A percentile compares a stretch with the other conserved stretches of the same genome.
phyloP scores from a whole-genome alignment of 164 flowering plant species.

The Taxillus chinensis region DNA sequence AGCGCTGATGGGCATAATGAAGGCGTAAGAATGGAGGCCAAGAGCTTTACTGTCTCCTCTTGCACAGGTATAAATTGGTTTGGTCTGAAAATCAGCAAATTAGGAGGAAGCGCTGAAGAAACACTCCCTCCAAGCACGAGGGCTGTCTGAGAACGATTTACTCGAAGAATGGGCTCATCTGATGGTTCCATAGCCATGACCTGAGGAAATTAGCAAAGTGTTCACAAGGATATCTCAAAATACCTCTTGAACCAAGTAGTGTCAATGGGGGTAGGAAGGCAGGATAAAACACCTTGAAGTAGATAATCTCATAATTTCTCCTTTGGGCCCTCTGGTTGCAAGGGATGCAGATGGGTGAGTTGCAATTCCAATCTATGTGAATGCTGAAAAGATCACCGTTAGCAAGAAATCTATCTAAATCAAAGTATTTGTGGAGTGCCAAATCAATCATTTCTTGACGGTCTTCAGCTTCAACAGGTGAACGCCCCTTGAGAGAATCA shows the following conservation, averaged over 20 bases:
- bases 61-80: constrained; percentile 45
- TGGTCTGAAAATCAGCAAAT: constrained; percentile 28
- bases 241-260: constrained; percentile 3
- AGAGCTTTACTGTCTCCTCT: constrained; percentile 38
- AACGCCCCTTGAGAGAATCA: constrained; percentile 46
- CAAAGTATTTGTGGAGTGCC: constrained; percentile 62
- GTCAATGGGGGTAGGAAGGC: background rate
- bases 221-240: background rate
- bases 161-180: constrained; percentile 58
- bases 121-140: constrained; percentile 84
- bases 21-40: constrained; percentile 69
- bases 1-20: constrained; percentile 70
- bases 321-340: constrained; percentile 36
- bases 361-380: constrained; percentile 70
- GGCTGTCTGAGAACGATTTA: constrained; percentile 63
- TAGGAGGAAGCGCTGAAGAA: constrained; percentile 71
- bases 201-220: constrained; percentile 24
- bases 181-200: constrained; percentile 77
- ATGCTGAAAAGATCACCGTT: constrained; percentile 69
- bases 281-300: constrained; percentile 57
- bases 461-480: constrained; percentile 55
- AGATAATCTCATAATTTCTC: constrained; percentile 24
- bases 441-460: constrained; percentile 75
- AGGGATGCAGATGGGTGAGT: constrained; percentile 56
- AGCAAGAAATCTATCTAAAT: constrained; percentile 61